Base-by-base conservation (phyloP, 495 filamentous ascomycete genomes). In the Venustampulla echinocandica region DNA sequence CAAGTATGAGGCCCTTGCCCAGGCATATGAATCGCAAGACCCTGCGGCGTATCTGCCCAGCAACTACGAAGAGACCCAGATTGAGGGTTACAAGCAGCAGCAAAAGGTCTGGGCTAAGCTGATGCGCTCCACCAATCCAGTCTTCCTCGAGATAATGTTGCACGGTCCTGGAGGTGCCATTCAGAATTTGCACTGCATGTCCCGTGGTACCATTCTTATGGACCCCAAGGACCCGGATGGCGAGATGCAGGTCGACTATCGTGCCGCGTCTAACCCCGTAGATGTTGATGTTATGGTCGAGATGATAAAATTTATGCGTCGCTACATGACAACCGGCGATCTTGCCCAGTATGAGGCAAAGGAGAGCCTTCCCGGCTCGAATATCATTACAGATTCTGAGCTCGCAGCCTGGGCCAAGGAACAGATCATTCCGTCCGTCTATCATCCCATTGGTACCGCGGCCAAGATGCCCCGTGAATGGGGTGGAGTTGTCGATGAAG, bases 401-500 rank as follows among this genome's bases (percentile, higher is more conserved):
- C 33, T 35, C 18, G 33, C 13, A 14, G 33, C 5, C 4, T 35
- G 5, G 5, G 18, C 18, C n/a, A 35, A 15, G n/a, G 6, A 14
- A 5, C 13, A 6, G 5, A n/a, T 7, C n/a, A 35, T 4, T 14
- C 33, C 33, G n/a, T n/a, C 33, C n/a, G n/a, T 14, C 5, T 35
- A n/a, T 14, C 33, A 35, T 14, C 33, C 33, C 18, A 15, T 35
- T 14, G 33, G 33, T 4, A 35, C 6, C n/a, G 5, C 6, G 13
- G 33, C 33, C 6, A 35, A 7, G 33, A 35, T 6, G n/a, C 33
- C 33, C 5, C 33, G 5, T n/a, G 33, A 35, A 35, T 14, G 13
- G 4, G 33, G 33, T 14, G 75, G 71, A 14, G 74, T 74, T 0
- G 76, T 79, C 21, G 72, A 77, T 53, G 45, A 60, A 21, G 59